These are phyloP conservation scores for Alternaria sp. DNA, from an alignment of 2,329 filamentous ascomycete genomes.

Conservation along the genomic window DNA sequence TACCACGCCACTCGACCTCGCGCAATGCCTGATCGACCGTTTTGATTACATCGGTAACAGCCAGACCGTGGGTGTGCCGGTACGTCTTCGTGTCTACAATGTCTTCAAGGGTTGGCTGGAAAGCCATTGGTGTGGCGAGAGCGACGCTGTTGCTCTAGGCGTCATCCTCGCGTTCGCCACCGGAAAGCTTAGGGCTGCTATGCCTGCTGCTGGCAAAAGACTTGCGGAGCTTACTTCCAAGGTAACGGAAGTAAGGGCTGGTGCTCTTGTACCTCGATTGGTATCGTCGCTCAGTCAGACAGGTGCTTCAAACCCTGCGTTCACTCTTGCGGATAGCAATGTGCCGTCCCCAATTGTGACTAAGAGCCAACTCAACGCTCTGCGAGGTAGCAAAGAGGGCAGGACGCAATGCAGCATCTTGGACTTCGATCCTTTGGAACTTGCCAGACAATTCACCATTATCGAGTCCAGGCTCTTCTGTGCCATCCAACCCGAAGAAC, in stretches of 20 bases:
- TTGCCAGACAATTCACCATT: slow-evolving; percentile 90
- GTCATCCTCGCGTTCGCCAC: slow-evolving; percentile 83
- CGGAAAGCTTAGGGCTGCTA: slow-evolving; percentile 68
- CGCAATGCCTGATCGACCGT: slow-evolving; percentile 82
- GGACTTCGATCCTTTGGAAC: slow-evolving; percentile 89
- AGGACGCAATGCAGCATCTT: slow-evolving; percentile 75
- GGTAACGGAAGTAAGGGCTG: slow-evolving; percentile 71
- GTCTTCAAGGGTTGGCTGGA: slow-evolving; percentile 97
- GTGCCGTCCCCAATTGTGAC: slow-evolving; percentile 73
- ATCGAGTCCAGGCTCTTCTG: slow-evolving; percentile 93
- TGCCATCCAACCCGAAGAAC: slow-evolving; percentile 87
- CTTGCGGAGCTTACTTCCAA: slow-evolving; percentile 80
- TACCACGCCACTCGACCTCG: slow-evolving; percentile 78
- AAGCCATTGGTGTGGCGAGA: slow-evolving; percentile 87
- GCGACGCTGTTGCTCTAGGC: slow-evolving; percentile 76
- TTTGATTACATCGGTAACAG: slow-evolving; percentile 91
- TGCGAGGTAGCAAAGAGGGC: slow-evolving; percentile 77
- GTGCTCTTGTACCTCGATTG: slow-evolving; percentile 79
- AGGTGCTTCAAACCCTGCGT: slow-evolving; percentile 74
- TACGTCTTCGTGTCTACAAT: slow-evolving; percentile 91
- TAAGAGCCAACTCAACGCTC: slow-evolving; percentile 75
- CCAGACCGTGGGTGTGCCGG: slow-evolving; percentile 75
- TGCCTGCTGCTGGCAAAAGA: slow-evolving; percentile 81
- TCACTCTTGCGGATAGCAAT: slow-evolving; percentile 73
- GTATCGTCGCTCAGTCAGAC: slow-evolving; percentile 89